Percentiles rank a stretch among this genome's conserved stretches.
Evolutionary conservation across 2,329 filamentous ascomycete species (phyloP).

Genomic region (Fusarium brevicatenulatum): DNA sequence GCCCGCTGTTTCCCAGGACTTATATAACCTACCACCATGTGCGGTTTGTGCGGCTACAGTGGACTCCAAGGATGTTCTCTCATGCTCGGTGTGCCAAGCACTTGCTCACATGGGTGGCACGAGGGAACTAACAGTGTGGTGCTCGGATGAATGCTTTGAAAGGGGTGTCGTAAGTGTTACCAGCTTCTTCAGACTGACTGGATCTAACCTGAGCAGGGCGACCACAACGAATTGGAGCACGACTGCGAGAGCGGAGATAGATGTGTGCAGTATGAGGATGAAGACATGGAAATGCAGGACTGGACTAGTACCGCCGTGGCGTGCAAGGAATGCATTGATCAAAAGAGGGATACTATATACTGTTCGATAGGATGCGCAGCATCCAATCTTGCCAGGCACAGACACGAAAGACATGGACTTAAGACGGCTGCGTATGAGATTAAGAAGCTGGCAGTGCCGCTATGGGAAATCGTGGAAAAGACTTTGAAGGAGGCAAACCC

Average conservation of each 20-base stretch:
- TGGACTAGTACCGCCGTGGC: slow-evolving; percentile 46
- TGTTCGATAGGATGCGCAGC: slow-evolving; percentile 57
- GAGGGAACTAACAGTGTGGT: slow-evolving; percentile 55
- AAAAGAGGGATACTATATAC: slow-evolving; percentile 51
- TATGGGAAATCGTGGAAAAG: slow-evolving; percentile 43
- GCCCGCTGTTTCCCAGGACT: slow-evolving; percentile 44
- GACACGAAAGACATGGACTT: slow-evolving; percentile 47
- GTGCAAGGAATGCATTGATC: slow-evolving; percentile 55
- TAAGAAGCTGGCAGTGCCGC: slow-evolving; percentile 33
- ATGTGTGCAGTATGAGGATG: slow-evolving; percentile 54
- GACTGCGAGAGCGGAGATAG: slow-evolving; percentile 54
- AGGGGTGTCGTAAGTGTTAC: slow-evolving; percentile 53
- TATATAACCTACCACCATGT: slow-evolving; percentile 54
- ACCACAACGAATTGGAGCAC: slow-evolving; percentile 53
- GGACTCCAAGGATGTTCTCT: slow-evolving; percentile 50
- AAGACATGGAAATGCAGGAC: slow-evolving; percentile 54
- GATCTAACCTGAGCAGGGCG: slow-evolving; percentile 49
- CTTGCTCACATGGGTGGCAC: slow-evolving; percentile 51
- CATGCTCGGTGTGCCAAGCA: slow-evolving; percentile 59
- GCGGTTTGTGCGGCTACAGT: slow-evolving; percentile 51
- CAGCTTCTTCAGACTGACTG: neutral
- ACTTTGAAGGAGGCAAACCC: slow-evolving; percentile 48
- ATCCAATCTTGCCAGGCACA: slow-evolving; percentile 54
- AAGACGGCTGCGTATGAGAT: slow-evolving; percentile 40
- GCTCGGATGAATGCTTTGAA: slow-evolving; percentile 55